Base-by-base conservation (phyloP, 2,329 filamentous ascomycete species). In the Epichloe sibirici region DNA sequence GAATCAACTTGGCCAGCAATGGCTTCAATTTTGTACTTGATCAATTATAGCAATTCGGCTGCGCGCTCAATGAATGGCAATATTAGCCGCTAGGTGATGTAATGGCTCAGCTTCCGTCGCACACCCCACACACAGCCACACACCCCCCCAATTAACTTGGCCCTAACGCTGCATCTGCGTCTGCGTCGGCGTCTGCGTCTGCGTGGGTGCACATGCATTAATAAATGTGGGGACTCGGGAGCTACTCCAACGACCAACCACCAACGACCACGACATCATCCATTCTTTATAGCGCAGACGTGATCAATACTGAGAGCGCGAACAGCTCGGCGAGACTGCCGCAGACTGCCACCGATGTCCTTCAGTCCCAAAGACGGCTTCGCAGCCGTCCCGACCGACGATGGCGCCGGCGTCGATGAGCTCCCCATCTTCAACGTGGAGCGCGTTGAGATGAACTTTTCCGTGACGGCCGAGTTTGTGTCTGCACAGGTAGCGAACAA, bases 401-500 rank as follows among this genome's bases (percentile, higher is more conserved):
- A 68, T 60, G 78, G 76, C 66, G 72, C 83, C 55, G 66, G 67
- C 56, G 74, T 79, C 57, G 79, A 83, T 61, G 76, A 83, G 52
- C 74, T 91, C 54, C 90, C 91, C 60, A 95, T 98, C 71, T 98
- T 98, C 75, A 88, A 93, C 66, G 83, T 97, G 65, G 88, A 95
- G 71, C 83, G 81, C 57, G 93, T 97, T 40, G 86, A 94, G 73
- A 82, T 97, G 57, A 88, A 93, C 67, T 98, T 98, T 76, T 86
- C 88, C 55, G 85, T 97, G 62, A 88, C 91, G 2, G 90, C 91
- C 58, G 88, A 96, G 69, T 97, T 98, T 65, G 93, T 95, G 47
- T 90, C 93, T 17, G 90, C 90, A 42, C 90, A 96, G 69, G 91
- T 97, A 52, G 90, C 91, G 58, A 97, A 98, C 70, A 96, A 98